Percentiles rank a stretch among this genome's conserved stretches.
Conservation (phyloP, 2,329 filamentous ascomycete species). For the Trichoderma harzianum region DNA sequence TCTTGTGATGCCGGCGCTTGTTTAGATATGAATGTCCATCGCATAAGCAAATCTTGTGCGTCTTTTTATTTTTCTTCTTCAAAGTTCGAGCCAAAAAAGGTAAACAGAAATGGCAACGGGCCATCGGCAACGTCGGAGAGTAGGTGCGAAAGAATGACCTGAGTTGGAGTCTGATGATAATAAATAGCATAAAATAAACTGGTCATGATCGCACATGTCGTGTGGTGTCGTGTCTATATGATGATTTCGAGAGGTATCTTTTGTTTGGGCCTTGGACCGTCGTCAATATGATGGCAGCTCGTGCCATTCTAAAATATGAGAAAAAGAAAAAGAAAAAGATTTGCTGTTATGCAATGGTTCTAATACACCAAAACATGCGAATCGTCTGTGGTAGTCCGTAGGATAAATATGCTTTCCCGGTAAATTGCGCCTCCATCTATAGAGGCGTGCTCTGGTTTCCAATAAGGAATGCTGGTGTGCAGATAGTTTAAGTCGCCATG, state of each 20-base stretch:
- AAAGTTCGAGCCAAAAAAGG: neutral
- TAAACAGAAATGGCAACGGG: neutral
- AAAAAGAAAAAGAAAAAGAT: neutral
- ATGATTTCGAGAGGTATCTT: conserved; percentile 22
- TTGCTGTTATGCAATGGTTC: conserved; percentile 21
- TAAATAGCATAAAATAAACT: conserved; percentile 18
- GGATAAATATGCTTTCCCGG: neutral
- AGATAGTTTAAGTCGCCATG: conserved; percentile 27
- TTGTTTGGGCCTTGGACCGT: conserved; percentile 20
- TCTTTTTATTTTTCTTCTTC: neutral
- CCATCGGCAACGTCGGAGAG: neutral
- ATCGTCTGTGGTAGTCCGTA: conserved; percentile 21
- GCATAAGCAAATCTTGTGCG: neutral
- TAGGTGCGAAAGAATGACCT: conserved; percentile 17
- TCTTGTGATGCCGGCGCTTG: neutral
- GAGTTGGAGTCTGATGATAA: conserved; percentile 15
- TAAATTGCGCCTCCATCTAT: neutral
- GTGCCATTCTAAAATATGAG: conserved; percentile 21
- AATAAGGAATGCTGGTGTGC: conserved; percentile 4
- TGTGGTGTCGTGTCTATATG: conserved; percentile 34
- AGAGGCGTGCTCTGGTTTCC: neutral
- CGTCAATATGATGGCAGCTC: conserved; percentile 16
- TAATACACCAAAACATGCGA: conserved; percentile 33
- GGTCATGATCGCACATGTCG: conserved; percentile 26
- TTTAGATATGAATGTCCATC: neutral